These are phyloP conservation scores for Acarospora socialis DNA, from an alignment of 2,329 filamentous ascomycete species.

Conservation along the genomic window DNA sequence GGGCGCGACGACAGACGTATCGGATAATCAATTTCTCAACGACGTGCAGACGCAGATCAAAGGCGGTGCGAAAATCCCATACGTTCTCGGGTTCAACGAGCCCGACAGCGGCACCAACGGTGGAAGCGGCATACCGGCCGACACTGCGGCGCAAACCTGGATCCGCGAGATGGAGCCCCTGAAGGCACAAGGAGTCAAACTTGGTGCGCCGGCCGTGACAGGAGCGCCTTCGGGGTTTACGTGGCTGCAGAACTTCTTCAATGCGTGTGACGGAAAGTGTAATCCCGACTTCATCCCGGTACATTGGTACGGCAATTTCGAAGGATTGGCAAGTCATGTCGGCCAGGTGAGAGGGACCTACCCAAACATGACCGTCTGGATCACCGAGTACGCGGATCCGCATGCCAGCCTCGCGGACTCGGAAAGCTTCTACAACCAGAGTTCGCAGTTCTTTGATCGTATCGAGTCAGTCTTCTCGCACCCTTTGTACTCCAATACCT, in stretches of 20 bases:
- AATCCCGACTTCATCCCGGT: slow-evolving; percentile 36
- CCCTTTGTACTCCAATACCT: slow-evolving; percentile 1
- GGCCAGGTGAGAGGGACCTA: slow-evolving; percentile 20
- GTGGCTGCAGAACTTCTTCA: slow-evolving; percentile 56
- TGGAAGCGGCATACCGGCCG: slow-evolving; percentile 48
- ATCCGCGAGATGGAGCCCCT: slow-evolving; percentile 58
- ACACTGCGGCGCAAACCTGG: slow-evolving; percentile 53
- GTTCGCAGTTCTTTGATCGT: slow-evolving; percentile 51
- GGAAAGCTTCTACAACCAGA: slow-evolving; percentile 54
- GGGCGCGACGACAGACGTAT: slow-evolving; percentile 39
- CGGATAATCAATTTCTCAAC: slow-evolving; percentile 46
- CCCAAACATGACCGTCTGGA: slow-evolving; percentile 52
- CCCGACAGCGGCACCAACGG: slow-evolving; percentile 49
- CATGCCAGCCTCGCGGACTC: slow-evolving; percentile 42
- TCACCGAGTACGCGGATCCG: slow-evolving; percentile 59
- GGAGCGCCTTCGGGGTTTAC: slow-evolving; percentile 44
- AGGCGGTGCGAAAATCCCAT: slow-evolving; percentile 42
- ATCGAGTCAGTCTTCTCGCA: slow-evolving; percentile 29
- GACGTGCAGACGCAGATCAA: slow-evolving; percentile 42
- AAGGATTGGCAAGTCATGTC: slow-evolving; percentile 23
- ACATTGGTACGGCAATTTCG: slow-evolving; percentile 33
- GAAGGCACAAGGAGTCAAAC: slow-evolving; percentile 45
- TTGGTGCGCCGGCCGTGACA: slow-evolving; percentile 58
- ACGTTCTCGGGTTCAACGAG: slow-evolving; percentile 68
- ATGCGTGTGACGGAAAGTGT: slow-evolving; percentile 37